Percentiles rank a stretch among this genome's conserved stretches.
Evolutionary conservation across 768 basidiomycete species (phyloP).

Genomic region (Kwoniella europaea): DNA sequence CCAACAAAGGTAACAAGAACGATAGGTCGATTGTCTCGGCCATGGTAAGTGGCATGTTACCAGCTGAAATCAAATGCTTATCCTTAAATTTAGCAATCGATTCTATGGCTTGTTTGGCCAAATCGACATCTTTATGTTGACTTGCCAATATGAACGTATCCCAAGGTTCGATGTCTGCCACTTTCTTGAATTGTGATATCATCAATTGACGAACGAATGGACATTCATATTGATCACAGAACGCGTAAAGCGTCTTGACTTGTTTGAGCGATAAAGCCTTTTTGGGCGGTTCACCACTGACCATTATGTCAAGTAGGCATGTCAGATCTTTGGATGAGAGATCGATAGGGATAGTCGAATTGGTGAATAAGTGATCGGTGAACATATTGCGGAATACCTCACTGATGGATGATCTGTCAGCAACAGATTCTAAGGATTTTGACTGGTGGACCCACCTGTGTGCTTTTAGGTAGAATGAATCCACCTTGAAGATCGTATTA

Average conservation of each 20-base stretch:
- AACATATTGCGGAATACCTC: background rate
- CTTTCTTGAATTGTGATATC: background rate
- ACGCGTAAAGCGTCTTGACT: background rate
- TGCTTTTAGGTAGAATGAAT: background rate
- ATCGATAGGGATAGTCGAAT: background rate
- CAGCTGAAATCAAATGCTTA: background rate
- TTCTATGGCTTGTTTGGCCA: background rate
- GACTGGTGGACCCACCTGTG: background rate
- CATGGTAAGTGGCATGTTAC: background rate
- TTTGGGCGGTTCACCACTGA: background rate
- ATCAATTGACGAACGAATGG: background rate
- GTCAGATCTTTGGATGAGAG: background rate
- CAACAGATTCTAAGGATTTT: too few species aligned
- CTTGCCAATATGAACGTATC: constrained; percentile 3
- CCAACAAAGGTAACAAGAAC: background rate
- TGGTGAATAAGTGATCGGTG: background rate
- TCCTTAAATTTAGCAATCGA: background rate
- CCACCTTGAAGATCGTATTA: constrained; percentile 2
- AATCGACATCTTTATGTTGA: background rate
- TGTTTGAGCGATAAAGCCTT: background rate
- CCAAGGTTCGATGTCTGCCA: constrained; percentile 5
- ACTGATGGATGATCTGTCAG: background rate
- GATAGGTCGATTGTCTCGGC: background rate
- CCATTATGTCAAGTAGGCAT: background rate
- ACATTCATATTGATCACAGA: constrained; percentile 1